Evolutionary conservation across 2,329 filamentous ascomycete species (phyloP).

Genomic region (Aspergillus latus): DNA sequence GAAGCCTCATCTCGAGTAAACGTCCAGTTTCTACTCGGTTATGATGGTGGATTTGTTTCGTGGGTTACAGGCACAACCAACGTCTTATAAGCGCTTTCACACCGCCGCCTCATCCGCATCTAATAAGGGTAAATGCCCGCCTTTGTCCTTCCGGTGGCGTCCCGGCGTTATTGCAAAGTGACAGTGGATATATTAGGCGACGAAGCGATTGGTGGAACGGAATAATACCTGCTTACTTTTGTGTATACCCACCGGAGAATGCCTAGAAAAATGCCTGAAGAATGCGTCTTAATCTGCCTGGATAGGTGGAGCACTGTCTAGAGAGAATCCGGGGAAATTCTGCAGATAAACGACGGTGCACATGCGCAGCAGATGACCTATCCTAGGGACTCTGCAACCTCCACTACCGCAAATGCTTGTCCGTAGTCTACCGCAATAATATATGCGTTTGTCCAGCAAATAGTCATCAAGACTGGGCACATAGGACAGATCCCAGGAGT

Average conservation of each 20-base stretch:
- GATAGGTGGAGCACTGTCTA: not conserved
- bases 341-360: not conserved
- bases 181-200: not conserved
- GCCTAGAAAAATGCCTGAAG: not conserved
- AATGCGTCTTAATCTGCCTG: not conserved
- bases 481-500: no score
- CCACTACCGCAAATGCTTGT: no score
- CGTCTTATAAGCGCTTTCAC: no score
- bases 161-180: not conserved
- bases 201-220: not conserved
- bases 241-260: not conserved
- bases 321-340: not conserved
- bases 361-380: no score
- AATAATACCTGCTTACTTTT: not conserved
- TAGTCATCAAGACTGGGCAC: no score
- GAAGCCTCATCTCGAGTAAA: conserved; percentile 12
- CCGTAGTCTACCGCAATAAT: no score
- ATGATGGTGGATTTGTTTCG: not conserved
- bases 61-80: not conserved
- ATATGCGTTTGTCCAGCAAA: no score
- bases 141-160: not conserved
- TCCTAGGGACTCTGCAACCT: no score
- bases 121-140: not conserved
- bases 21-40: not conserved
- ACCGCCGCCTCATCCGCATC: not conserved